A percentile compares a stretch with the other conserved stretches of the same genome.
phyloP scores from a whole-genome alignment of 73 alveolate genomes.

The Symbiodinium natans region DNA sequence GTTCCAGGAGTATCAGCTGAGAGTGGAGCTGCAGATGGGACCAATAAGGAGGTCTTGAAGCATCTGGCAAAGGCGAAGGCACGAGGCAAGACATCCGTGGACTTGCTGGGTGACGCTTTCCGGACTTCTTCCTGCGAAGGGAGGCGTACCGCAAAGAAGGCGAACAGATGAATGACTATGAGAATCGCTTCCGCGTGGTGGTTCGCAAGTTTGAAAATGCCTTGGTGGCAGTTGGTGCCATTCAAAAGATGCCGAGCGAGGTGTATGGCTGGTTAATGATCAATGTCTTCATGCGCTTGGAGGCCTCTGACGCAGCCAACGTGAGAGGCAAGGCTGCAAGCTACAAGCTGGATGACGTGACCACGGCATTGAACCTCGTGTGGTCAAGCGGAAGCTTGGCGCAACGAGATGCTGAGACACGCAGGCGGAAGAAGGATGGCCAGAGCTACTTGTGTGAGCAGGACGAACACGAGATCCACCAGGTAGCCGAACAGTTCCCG shows the following conservation, averaged over 20 bases:
- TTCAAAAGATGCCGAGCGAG: neutral
- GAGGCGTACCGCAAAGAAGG: conserved; percentile 26
- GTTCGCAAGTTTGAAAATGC: conserved; percentile 18
- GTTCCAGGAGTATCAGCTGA: neutral
- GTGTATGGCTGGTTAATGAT: conserved; percentile 25
- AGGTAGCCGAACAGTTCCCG: neutral
- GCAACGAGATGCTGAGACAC: neutral
- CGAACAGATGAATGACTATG: conserved; percentile 32
- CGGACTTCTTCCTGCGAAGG: neutral
- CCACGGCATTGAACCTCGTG: neutral
- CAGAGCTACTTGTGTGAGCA: neutral
- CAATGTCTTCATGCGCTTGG: conserved; percentile 36
- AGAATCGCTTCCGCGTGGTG: neutral
- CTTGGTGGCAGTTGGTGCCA: neutral
- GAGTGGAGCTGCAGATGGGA: conserved; percentile 32
- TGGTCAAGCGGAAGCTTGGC: conserved; percentile 25
- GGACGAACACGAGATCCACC: neutral
- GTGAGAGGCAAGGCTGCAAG: neutral
- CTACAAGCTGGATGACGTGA: neutral
- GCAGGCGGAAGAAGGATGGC: neutral
- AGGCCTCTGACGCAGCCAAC: conserved; percentile 22
- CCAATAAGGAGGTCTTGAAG: neutral
- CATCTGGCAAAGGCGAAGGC: neutral
- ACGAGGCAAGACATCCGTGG: conserved; percentile 22
- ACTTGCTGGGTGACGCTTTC: conserved; percentile 14